Percentiles rank a stretch among this genome's conserved stretches.
These are phyloP conservation scores for Podospora fimiseda DNA, from an alignment of 495 filamentous ascomycete genomes.

Conservation along the genomic window DNA sequence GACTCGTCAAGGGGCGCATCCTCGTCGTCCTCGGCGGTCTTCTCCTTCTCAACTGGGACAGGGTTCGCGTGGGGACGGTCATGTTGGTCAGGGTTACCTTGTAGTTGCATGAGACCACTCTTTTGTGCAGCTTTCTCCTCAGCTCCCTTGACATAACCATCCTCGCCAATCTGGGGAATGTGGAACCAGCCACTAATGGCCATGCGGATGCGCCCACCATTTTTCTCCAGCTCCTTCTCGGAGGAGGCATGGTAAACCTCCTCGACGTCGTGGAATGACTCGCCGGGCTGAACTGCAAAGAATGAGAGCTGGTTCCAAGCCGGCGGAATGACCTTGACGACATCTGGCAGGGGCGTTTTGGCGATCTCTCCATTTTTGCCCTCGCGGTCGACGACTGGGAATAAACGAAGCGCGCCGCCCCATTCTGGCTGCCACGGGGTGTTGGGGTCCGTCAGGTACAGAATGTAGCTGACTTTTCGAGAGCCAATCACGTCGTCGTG, in stretches of 20 bases:
- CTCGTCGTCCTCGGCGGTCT: slow-evolving; percentile 40
- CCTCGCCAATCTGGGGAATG: slow-evolving; percentile 91
- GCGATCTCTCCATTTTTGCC: slow-evolving; percentile 62
- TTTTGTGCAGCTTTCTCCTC: slow-evolving; percentile 82
- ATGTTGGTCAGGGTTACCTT: slow-evolving; percentile 81
- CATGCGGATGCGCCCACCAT: slow-evolving; percentile 77
- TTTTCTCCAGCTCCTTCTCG: slow-evolving; percentile 48
- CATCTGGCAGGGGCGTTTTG: slow-evolving; percentile 70
- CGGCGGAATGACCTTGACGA: slow-evolving; percentile 72
- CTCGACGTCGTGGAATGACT: slow-evolving; percentile 98
- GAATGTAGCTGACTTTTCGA: slow-evolving; percentile 87
- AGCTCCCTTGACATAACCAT: slow-evolving; percentile 83
- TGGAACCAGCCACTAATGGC: slow-evolving; percentile 99
- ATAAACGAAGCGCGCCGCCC: slow-evolving; percentile 89
- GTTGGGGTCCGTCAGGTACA: slow-evolving; percentile 93
- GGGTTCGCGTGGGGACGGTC: slow-evolving; percentile 69
- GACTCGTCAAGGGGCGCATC: slow-evolving; percentile 52
- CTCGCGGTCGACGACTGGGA: slow-evolving; percentile 60
- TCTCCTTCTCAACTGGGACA: slow-evolving; percentile 41
- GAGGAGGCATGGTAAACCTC: slow-evolving; percentile 74
- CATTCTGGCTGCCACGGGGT: slow-evolving; percentile 85
- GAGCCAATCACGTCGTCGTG: slow-evolving; percentile 98
- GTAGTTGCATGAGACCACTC: slow-evolving; percentile 83
- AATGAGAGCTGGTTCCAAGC: slow-evolving; percentile 97
- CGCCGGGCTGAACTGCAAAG: slow-evolving; percentile 93